A percentile compares a stretch with the other conserved stretches of the same genome.
Conservation (phyloP, 2,329 filamentous ascomycete species). For the Aspergillus awamori region DNA sequence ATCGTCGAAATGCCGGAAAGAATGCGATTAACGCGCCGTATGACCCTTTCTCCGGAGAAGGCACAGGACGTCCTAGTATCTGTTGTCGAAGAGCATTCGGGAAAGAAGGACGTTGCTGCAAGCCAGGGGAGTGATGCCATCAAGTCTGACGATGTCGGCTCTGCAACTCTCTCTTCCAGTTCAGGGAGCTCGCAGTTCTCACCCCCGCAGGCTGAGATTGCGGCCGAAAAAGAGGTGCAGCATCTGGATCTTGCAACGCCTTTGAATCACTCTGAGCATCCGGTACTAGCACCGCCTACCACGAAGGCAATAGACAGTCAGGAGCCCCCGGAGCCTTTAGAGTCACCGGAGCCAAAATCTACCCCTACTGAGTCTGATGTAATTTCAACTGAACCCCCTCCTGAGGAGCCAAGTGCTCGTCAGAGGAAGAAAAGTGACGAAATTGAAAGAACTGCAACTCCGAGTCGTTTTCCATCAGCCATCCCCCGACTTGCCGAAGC, state of each 20-base stretch:
- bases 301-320: slow-evolving; percentile 10
- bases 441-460: slow-evolving; percentile 19
- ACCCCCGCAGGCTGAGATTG: slow-evolving; percentile 28
- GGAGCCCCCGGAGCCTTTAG: neutral
- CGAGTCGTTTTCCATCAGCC: slow-evolving; percentile 36
- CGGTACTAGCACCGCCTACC: slow-evolving; percentile 15
- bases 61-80: slow-evolving; percentile 66
- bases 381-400: slow-evolving; percentile 11
- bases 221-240: slow-evolving; percentile 57
- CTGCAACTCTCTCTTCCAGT: slow-evolving; percentile 23
- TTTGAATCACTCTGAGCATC: slow-evolving; percentile 29
- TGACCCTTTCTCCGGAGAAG: slow-evolving; percentile 62
- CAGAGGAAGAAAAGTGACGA: slow-evolving; percentile 21
- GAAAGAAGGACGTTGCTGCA: slow-evolving; percentile 35
- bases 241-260: slow-evolving; percentile 63
- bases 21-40: slow-evolving; percentile 40
- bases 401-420: slow-evolving; percentile 17
- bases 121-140: slow-evolving; percentile 15
- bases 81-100: slow-evolving; percentile 65
- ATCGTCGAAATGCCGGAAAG: slow-evolving; percentile 33
- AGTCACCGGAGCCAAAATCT: slow-evolving; percentile 8
- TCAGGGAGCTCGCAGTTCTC: slow-evolving; percentile 22
- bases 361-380: slow-evolving; percentile 12
- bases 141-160: slow-evolving; percentile 26
- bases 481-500: slow-evolving; percentile 46